Evolutionary conservation across 495 filamentous ascomycete species (phyloP).

Genomic region (Penicillium lagena): DNA sequence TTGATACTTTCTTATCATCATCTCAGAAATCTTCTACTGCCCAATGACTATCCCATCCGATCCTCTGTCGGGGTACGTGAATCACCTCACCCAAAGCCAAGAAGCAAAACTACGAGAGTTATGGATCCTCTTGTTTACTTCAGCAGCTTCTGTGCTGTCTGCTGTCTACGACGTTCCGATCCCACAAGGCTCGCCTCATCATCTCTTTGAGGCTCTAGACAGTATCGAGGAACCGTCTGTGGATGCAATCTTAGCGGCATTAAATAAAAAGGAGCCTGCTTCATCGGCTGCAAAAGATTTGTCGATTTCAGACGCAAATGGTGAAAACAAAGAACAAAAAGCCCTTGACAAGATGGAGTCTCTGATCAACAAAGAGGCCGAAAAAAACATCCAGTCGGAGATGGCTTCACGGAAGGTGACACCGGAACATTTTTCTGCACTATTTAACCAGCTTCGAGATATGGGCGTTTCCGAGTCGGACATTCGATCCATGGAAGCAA

Average conservation of each 20-base stretch:
- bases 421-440: constrained; percentile 5
- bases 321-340: constrained; percentile 4
- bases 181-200: constrained; percentile 6
- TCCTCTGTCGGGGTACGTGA: constrained; percentile 6
- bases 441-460: constrained; percentile 12
- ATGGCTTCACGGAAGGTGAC: constrained; percentile 11
- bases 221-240: constrained; percentile 14
- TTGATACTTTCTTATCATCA: too few relatives aligned
- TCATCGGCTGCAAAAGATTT: too few relatives aligned
- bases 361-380: constrained; percentile 9
- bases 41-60: constrained; percentile 7
- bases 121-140: constrained; percentile 13
- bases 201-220: constrained; percentile 11
- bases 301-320: not conserved
- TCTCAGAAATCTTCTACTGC: not conserved
- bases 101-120: constrained; percentile 13
- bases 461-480: constrained; percentile 14
- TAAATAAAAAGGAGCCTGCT: not conserved
- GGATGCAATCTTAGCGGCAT: constrained; percentile 10
- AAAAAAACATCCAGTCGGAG: constrained; percentile 6
- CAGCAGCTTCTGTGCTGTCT: constrained; percentile 8
- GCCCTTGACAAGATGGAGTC: constrained; percentile 14
- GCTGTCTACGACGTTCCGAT: constrained; percentile 11
- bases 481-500: constrained; percentile 14
- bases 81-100: constrained; percentile 10